Base-by-base conservation (phyloP, 345 rosid genomes). In the Corchorus olitorius region DNA sequence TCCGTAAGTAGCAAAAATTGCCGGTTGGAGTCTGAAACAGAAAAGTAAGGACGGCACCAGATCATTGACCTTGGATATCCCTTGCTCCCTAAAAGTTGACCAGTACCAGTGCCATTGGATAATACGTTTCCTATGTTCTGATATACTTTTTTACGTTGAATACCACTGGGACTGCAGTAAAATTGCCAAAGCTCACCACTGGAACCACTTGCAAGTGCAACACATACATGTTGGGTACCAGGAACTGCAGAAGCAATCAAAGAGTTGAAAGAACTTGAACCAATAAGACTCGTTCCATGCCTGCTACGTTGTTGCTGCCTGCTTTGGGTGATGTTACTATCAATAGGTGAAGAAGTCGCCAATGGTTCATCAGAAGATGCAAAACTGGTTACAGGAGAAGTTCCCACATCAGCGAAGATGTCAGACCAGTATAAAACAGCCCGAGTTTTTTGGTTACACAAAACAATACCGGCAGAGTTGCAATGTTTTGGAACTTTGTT, bases 51-150 rank as follows among this genome's bases (percentile, higher is more conserved):
- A 79, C 80, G 85, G 19, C 89, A 86, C 97, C 98, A 96, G 16
- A 85, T 70, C 39, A 92, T 85, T 22, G 99, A 92, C 84, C 98
- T 89, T 17, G 92, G 92, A 77, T 93, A 91, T 6, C 97, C 97
- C 85, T 84, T 89, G 79, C 83, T 74, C 61, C 83, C 59, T 9
- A 60, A 70, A 77, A 59, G 74, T 62, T 75, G 86, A 64, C 86
- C 81, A 76, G 37, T 64, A 62, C 84, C 86, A 76, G 73, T 77
- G n/a, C 79, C 82, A 58, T 78, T 83, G 39, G 86, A 87, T 45
- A 83, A 80, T 73, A 77, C 76, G 81, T 81, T 79, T 45, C 17
- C 17, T 34, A 69, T n/a, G n/a, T 87, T 80, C 68, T 83, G 73
- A 75, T 79, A 64, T 10, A 87, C 78, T 79, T 86, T 84, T 37